Base-by-base conservation (phyloP, 2,329 filamentous ascomycete species). In the Aspergillus glaucus region DNA sequence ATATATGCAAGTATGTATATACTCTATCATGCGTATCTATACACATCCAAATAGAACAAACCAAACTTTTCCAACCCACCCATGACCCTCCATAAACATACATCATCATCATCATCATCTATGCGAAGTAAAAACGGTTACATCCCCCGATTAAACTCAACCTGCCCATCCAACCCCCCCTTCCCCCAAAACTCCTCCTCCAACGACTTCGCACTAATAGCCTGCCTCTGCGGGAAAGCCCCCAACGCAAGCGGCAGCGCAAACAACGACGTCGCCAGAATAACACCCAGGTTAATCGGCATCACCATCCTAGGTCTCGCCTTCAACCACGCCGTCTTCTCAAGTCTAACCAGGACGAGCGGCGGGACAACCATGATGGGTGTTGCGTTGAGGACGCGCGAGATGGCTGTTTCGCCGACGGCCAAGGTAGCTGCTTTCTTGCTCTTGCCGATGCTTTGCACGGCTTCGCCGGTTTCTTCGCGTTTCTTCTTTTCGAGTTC, bases 321-420 rank as follows among this genome's bases (percentile, higher is more conserved):
- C 73, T 84, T 83, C 60, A 97, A 72, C 89, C 89, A 97, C 51
- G 85, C 78, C 45, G 83, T 87, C 70, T 84, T 80, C 77, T 98
- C 91, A 60, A 98, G 75, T 57, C 84, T 79, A 46, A 97, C 87
- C 47, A 98, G 79, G 21, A 94, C 73, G 65, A 98, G 75, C 19
- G 93, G 89, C 39, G 93, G 93, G 42, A 98, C 77, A 12, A 95
- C 90, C 93, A 98, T 98, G 73, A 98, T 93, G 9, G 93, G 93
- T 10, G 88, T 94, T 52, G 89, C 87, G 70, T 97, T 98, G 61
- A 97, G 78, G 51, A 97, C 91, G 51, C 93, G 83, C 58, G 87
- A 93, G 42, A 94, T 75, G 2, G 93, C 93, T 43, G 93, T 98
- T 76, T 98, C 92, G 52, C 84, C 86, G 1, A 98, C 93, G 9